A percentile compares a stretch with the other conserved stretches of the same genome.
These are phyloP conservation scores for Orychophragmus violaceus DNA, from an alignment of 345 rosid species.

Conservation along the genomic window DNA sequence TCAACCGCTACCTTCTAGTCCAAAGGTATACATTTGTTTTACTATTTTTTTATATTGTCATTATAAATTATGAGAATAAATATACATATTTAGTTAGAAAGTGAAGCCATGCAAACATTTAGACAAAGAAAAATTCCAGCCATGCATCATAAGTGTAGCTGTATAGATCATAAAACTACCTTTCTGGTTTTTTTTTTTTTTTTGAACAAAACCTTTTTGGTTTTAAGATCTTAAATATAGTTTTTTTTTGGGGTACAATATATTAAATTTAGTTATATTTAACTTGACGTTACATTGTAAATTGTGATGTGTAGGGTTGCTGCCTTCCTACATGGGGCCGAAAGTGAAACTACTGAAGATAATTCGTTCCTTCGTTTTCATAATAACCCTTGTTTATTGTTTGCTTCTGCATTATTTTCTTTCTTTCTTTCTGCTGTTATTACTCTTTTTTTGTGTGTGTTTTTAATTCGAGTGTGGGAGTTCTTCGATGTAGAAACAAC, in stretches of 20 bases:
- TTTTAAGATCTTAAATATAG: too few relatives aligned
- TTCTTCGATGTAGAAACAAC: not conserved
- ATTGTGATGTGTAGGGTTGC: constrained; percentile 40
- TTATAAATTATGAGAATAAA: not conserved
- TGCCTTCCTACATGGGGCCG: constrained; percentile 48
- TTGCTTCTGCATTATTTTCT: not conserved
- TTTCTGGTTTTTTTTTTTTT: too few relatives aligned
- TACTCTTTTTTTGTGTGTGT: not conserved
- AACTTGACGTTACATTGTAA: not conserved
- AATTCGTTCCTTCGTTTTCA: not conserved
- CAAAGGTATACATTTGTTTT: constrained; percentile 18
- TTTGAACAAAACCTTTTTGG: not conserved
- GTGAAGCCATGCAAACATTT: not conserved
- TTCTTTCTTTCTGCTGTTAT: not conserved
- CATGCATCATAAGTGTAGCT: not conserved
- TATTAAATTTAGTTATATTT: too few relatives aligned
- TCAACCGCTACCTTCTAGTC: constrained; percentile 21
- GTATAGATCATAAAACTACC: too few relatives aligned
- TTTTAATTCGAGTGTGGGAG: not conserved
- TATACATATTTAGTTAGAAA: not conserved
- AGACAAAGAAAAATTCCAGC: too few relatives aligned
- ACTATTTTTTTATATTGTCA: not conserved
- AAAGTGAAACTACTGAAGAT: constrained; percentile 4
- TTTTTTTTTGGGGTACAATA: too few relatives aligned
- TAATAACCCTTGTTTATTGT: not conserved